Evolutionary conservation across 768 basidiomycete genomes (phyloP).

Genomic region (Porpolomopsis calyptriformis): DNA sequence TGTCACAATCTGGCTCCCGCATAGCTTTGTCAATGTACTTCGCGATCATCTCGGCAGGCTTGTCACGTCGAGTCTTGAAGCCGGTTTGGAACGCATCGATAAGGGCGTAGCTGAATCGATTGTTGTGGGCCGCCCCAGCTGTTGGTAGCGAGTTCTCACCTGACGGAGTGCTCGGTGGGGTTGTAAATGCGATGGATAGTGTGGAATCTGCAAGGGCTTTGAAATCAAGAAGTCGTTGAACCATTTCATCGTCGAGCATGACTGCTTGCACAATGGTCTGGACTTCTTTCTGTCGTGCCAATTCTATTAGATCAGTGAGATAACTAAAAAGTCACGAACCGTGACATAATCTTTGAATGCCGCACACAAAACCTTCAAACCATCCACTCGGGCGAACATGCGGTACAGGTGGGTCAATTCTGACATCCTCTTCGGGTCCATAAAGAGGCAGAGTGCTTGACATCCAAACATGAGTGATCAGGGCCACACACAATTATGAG

Average conservation of each 20-base stretch:
- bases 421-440: slow-evolving; percentile 34
- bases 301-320: background rate
- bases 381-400: slow-evolving; percentile 49
- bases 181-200: slow-evolving; percentile 40
- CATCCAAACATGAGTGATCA: background rate
- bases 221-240: slow-evolving; percentile 57
- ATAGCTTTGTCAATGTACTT: slow-evolving; percentile 81
- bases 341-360: slow-evolving; percentile 56
- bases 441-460: slow-evolving; percentile 43
- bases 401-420: slow-evolving; percentile 45
- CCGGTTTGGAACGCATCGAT: slow-evolving; percentile 62
- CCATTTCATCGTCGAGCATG: slow-evolving; percentile 65
- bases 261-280: slow-evolving; percentile 54
- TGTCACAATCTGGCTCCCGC: slow-evolving; percentile 72
- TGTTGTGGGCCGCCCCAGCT: slow-evolving; percentile 18
- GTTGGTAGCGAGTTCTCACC: background rate
- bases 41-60: slow-evolving; percentile 89
- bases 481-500: slow-evolving; percentile 1
- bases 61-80: slow-evolving; percentile 66
- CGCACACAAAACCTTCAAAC: slow-evolving; percentile 39
- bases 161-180: slow-evolving; percentile 13
- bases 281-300: slow-evolving; percentile 38
- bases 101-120: slow-evolving; percentile 56
- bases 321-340: slow-evolving; percentile 24
- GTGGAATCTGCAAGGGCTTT: slow-evolving; percentile 47